Evolutionary conservation across 352 stramenopile species (phyloP).

Genomic region (Globisporangium emineosum): DNA sequence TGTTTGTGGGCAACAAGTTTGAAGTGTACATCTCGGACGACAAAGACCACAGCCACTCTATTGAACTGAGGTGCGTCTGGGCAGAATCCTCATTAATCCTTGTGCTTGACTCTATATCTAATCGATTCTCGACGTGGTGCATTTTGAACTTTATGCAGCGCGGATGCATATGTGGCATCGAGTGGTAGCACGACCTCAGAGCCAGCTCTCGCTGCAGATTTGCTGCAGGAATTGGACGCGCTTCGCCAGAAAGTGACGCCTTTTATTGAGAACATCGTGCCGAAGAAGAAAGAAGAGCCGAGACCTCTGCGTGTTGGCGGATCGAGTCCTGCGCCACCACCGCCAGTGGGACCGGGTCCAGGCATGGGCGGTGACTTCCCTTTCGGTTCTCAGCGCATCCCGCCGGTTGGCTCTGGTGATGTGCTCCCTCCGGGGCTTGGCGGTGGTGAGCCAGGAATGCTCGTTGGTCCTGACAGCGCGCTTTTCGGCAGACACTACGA

Average conservation of each 20-base stretch:
- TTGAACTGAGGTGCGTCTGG: conserved; percentile 55
- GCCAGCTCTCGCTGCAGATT: conserved; percentile 28
- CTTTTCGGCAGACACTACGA: conserved; percentile 66
- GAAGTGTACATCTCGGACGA: conserved; percentile 75
- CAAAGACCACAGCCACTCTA: conserved; percentile 63
- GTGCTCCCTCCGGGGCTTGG: conserved; percentile 56
- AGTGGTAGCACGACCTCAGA: conserved; percentile 4
- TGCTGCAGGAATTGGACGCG: conserved; percentile 45
- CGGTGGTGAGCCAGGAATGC: conserved; percentile 62
- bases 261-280: conserved; percentile 56
- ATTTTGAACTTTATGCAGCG: background rate
- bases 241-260: conserved; percentile 50
- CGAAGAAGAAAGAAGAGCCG: conserved; percentile 33
- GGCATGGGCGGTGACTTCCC: conserved; percentile 3
- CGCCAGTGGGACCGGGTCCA: background rate
- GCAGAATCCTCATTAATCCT: too few species aligned
- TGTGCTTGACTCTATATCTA: background rate
- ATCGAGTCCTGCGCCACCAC: conserved; percentile 4
- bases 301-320: background rate
- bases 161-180: conserved; percentile 4
- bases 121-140: background rate
- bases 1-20: conserved; percentile 77
- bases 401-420: conserved; percentile 55
- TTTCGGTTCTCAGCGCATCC: conserved; percentile 9
- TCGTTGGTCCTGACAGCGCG: conserved; percentile 72